These are phyloP conservation scores for Corymbia citriodora DNA, from an alignment of 441 rosid genomes.

Conservation along the genomic window DNA sequence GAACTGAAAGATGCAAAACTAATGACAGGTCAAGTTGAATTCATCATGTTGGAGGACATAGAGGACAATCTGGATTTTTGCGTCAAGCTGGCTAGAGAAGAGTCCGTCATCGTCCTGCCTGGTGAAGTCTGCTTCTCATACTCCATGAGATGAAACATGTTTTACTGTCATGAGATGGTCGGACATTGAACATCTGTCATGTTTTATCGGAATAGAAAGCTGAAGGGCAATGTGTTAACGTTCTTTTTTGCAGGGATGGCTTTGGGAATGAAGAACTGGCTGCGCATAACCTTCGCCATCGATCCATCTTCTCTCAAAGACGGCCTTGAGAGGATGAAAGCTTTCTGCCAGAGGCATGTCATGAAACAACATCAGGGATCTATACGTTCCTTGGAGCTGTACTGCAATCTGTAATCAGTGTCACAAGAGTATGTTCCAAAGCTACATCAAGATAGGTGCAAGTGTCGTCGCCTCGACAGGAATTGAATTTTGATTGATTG, in stretches of 20 bases:
- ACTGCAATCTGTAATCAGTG: not conserved
- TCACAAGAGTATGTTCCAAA: not conserved
- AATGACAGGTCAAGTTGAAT: not conserved
- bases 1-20: not conserved
- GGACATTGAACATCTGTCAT: no score
- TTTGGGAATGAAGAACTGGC: conserved; percentile 53
- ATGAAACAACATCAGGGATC: not conserved
- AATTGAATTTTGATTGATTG: not conserved
- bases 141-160: not conserved
- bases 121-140: not conserved
- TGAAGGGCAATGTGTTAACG: not conserved
- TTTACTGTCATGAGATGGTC: no score
- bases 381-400: not conserved
- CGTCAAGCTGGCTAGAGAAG: not conserved
- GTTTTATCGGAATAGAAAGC: not conserved
- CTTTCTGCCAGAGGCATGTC: conserved; percentile 42
- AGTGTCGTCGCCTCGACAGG: not conserved
- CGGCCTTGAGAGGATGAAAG: conserved; percentile 38
- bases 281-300: conserved; percentile 43
- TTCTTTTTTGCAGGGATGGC: conserved; percentile 32
- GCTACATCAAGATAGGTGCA: not conserved
- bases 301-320: conserved; percentile 42
- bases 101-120: not conserved
- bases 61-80: not conserved
- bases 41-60: not conserved